Evolutionary conservation across 164 flowering plant species (phyloP), one percentile per base, ranked within the genome.

Genomic region (Pachysandra terminalis): DNA sequence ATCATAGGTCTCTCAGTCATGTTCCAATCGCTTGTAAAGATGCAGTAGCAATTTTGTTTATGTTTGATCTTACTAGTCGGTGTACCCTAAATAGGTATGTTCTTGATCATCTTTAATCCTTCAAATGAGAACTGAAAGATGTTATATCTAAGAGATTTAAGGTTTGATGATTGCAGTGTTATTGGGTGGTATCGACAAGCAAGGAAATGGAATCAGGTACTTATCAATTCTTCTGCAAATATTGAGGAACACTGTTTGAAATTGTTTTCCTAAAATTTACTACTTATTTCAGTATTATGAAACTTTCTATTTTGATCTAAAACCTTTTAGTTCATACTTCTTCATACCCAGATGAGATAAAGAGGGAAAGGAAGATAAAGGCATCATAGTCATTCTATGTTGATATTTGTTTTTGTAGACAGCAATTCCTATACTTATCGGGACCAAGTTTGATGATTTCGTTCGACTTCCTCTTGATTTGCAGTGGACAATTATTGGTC

Each of bases 21-120:
- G 80, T 94, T 65, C 90, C 95, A 28, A 71, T 90, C 4, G 97
- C 97, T 40, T 93, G 98, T 66, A 89, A 86, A 82, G 96, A 89
- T 71, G 83, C 97, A 27, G 93, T 81, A 17, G 97, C 98, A 40
- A 86, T 93, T 49, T 73, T 93, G 64, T 81, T 86, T 72, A 89
- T 93, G 98, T 93, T 93, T 71, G 98, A 90, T 82, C 96, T 93
- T 14, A 93, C 98, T 0, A 89, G 92, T 75, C 82, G 98, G 9
- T 72, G 87, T 75, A 94, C 98, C 0, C 83, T 94, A 55, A 86
- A 91, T 72, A 91, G 93, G 98, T 94, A 23, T 45, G 64, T 66
- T 23, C 54, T 45, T 37, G 19, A 12, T 56, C 26, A 25, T 24
- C 32, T 67, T 24, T 14, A n/a, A n/a, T 37, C 17, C 49, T 64